Percentiles rank a stretch among this genome's conserved stretches.
Conservation (phyloP, 106 monocot genomes). For the Alisma plantagoaquatica region DNA sequence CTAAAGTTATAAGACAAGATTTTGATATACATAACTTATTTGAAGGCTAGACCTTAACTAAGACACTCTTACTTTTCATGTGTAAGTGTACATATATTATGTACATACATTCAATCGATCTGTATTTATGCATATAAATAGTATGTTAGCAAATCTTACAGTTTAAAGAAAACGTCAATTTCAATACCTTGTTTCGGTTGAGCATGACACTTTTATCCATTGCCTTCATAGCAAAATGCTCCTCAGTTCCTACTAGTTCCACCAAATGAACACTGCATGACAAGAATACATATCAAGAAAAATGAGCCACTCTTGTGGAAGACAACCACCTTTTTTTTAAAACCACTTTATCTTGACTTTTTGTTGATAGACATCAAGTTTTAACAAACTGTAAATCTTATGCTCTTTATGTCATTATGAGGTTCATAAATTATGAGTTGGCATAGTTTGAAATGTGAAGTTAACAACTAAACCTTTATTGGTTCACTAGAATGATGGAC, state of each 20-base stretch:
- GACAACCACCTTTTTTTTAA: too few species aligned
- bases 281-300: constrained; percentile 5
- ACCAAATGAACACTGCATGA: constrained; percentile 96
- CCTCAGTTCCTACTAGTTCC: constrained; percentile 74
- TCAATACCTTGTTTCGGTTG: constrained; percentile 88
- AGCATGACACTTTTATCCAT: constrained; percentile 98
- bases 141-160: not conserved
- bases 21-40: not conserved
- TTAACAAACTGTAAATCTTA: too few species aligned
- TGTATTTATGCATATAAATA: not conserved
- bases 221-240: constrained; percentile 93
- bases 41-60: not conserved
- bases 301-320: not conserved
- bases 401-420: too few species aligned
- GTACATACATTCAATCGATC: too few species aligned
- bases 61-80: not conserved
- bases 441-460: too few species aligned
- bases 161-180: not conserved
- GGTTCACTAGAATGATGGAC: not conserved
- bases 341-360: too few species aligned
- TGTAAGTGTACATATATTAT: too few species aligned
- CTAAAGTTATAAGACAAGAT: not conserved
- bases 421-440: too few species aligned
- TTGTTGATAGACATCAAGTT: too few species aligned
- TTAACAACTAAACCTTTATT: not conserved